Evolutionary conservation across 2,329 filamentous ascomycete species (phyloP), one percentile per base, ranked within the genome.

Genomic region (Pezicula carpinea): DNA sequence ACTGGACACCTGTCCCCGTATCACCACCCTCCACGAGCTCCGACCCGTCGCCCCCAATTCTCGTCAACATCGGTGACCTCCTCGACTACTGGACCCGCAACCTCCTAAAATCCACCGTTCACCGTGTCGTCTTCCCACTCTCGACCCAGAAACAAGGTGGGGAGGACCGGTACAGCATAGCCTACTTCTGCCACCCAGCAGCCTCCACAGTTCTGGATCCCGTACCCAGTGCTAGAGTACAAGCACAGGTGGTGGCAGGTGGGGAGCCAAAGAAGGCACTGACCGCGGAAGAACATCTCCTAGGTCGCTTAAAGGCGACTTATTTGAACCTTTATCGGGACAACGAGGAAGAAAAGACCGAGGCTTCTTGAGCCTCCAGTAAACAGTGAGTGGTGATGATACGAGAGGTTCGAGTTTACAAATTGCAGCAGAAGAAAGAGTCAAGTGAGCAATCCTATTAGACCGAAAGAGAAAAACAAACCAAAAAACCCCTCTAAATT

Each of bases 31-130:
- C 76, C 1, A 82, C 80, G 4, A 78, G 80, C 51, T 52, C 64
- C 23, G 80, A 83, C 57, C 70, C 71, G 7, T 77, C 72, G 34
- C 84, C 80, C n/a, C 91, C 85, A 1, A 89, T 80, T n/a, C 63
- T 85, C 3, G 76, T 85, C 13, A 85, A 85, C 52, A 85, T 87
- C n/a, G 84, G 82, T 0, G 84, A 88, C 60, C 57, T 87, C 29
- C 69, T 88, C 13, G 85, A 82, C 29, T 93, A 95, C 65, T 97
- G 92, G 92, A 97, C 93, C 1, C 85, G 87, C 54, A 90, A 91
- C 0, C 68, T 96, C 39, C 75, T 97, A 53, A 86, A 89, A 58
- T 90, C 85, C 57, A 96, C 92, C 0, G 81, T 96, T 5, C 93
- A 97, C 63, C 75, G 92, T 10, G 93, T 97, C 23, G 82, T 92